phyloP scores from a whole-genome alignment of 306 rosid genomes.

The Prunus mongolica region DNA sequence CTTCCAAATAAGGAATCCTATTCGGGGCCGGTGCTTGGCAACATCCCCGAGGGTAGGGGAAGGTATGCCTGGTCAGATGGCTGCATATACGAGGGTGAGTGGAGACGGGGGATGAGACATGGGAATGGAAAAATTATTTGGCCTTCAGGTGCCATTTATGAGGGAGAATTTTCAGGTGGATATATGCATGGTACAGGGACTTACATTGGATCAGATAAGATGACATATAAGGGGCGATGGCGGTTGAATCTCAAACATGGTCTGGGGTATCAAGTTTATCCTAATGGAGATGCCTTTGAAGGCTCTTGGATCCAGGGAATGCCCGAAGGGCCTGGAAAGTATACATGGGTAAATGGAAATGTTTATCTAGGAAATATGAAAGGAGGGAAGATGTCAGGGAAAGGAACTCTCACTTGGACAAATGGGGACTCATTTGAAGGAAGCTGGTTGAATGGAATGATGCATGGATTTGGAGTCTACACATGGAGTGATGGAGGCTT shows the following conservation, averaged over 20 bases:
- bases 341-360: slow-evolving; percentile 87
- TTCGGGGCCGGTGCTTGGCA: slow-evolving; percentile 75
- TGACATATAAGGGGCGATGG: slow-evolving; percentile 90
- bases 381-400: slow-evolving; percentile 92
- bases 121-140: slow-evolving; percentile 68
- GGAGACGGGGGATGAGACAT: slow-evolving; percentile 96
- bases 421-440: slow-evolving; percentile 94
- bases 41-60: slow-evolving; percentile 79
- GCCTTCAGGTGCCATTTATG: slow-evolving; percentile 73
- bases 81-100: slow-evolving; percentile 85
- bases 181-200: slow-evolving; percentile 85
- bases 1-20: slow-evolving; percentile 71
- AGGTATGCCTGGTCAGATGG: slow-evolving; percentile 88
- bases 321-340: slow-evolving; percentile 96
- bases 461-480: slow-evolving; percentile 92
- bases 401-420: slow-evolving; percentile 92
- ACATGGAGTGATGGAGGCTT: slow-evolving; percentile 94
- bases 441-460: slow-evolving; percentile 90
- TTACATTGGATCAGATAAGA: slow-evolving; percentile 47
- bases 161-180: slow-evolving; percentile 93
- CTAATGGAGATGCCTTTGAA: slow-evolving; percentile 84
- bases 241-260: slow-evolving; percentile 91
- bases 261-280: slow-evolving; percentile 79
- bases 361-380: slow-evolving; percentile 92
- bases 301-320: slow-evolving; percentile 98